Percentiles rank a stretch among this genome's conserved stretches.
Conservation (phyloP, 2,329 filamentous ascomycete genomes). For the Aspergillus jensenii region DNA sequence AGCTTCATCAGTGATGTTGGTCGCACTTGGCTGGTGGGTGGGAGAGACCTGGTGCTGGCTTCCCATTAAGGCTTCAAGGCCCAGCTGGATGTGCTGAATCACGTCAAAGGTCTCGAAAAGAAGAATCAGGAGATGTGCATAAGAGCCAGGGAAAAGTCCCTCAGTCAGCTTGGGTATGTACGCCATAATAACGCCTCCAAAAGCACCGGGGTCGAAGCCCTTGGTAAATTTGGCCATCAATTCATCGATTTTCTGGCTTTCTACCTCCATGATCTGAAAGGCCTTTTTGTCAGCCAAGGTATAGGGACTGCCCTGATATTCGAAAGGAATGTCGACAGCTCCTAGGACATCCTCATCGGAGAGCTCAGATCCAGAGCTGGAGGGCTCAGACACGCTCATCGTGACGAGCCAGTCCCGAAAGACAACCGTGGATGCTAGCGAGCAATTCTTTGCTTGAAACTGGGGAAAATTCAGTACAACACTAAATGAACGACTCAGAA, state of each 20-base stretch:
- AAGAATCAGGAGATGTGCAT: conserved; percentile 24
- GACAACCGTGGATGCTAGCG: not conserved
- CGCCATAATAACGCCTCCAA: conserved; percentile 12
- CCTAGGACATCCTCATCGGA: not conserved
- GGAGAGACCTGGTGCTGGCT: conserved; percentile 28
- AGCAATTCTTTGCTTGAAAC: not conserved
- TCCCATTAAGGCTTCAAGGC: conserved; percentile 64
- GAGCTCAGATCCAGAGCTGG: not conserved
- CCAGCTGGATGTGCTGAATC: conserved; percentile 64
- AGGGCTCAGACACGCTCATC: conserved; percentile 4
- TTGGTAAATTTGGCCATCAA: conserved; percentile 18
- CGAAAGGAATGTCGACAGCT: conserved; percentile 13
- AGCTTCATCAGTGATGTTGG: conserved; percentile 16
- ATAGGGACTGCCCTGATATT: not conserved
- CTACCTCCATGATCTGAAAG: conserved; percentile 11
- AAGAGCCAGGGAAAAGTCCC: conserved; percentile 21
- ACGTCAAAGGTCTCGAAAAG: conserved; percentile 48
- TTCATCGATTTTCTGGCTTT: conserved; percentile 13
- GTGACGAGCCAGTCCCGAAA: not conserved
- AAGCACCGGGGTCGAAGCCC: conserved; percentile 21
- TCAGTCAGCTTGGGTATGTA: conserved; percentile 8
- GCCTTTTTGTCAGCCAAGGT: conserved; percentile 14
- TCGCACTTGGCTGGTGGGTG: not conserved
- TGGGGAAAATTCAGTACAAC: not conserved
- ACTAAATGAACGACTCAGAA: not conserved